A percentile compares a stretch with the other conserved stretches of the same genome.
Conservation (phyloP, 768 basidiomycete species). For the Macrocybe gigantea region DNA sequence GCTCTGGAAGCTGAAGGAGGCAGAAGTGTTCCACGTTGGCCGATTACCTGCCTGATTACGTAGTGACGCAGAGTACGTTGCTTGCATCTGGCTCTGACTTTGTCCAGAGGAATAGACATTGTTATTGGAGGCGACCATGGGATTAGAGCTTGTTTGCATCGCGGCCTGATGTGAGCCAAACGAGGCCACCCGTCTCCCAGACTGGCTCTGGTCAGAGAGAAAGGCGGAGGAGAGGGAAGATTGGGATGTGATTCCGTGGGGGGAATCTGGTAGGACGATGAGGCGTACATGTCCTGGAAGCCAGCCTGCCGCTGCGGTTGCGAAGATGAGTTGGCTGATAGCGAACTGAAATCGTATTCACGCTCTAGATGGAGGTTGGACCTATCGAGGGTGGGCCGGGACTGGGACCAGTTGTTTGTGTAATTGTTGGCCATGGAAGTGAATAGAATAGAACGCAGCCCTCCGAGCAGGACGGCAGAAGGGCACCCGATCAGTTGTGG, state of each 20-base stretch:
- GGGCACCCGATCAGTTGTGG: no score
- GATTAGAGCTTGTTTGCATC: no score
- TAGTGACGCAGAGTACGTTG: constrained; percentile 4
- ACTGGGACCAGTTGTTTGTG: constrained; percentile 4
- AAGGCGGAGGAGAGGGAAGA: no score
- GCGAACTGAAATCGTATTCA: constrained; percentile 9
- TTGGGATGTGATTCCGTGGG: no score
- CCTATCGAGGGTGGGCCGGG: constrained; percentile 7
- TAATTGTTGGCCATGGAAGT: constrained; percentile 9
- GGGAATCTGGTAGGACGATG: no score
- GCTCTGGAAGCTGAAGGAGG: constrained; percentile 6
- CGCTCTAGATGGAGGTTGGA: constrained; percentile 9
- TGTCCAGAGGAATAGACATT: constrained; percentile 4
- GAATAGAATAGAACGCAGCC: not conserved
- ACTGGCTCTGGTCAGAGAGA: no score
- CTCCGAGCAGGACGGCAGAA: constrained; percentile 11
- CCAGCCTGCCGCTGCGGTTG: no score
- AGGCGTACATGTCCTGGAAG: no score
- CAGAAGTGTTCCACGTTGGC: constrained; percentile 8
- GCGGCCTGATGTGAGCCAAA: no score
- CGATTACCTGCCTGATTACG: constrained; percentile 7
- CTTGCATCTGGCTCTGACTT: constrained; percentile 5
- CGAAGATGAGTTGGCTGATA: constrained; percentile 3
- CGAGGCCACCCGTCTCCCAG: no score
- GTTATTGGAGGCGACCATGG: not conserved